Base-by-base conservation (phyloP, 2,329 filamentous ascomycete species). In the Calonectria crousiana region DNA sequence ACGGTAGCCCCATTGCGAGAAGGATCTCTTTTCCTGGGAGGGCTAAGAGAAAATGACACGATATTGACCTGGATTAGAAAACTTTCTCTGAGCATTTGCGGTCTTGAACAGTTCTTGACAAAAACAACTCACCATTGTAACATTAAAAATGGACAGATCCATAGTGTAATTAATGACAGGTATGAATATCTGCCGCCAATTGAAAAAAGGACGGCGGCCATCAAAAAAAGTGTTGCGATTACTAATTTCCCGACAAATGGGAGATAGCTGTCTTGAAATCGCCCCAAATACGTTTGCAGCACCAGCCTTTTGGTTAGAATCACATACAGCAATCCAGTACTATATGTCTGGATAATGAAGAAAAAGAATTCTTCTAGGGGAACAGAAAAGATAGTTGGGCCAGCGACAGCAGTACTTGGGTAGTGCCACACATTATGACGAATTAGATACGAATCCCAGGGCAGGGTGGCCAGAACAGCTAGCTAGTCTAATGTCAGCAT, bases 361-460 rank as follows among this genome's bases (percentile, higher is more conserved):
- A 95, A 95, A 84, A 95, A 95, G 6, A 95, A 84, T 81, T 95
- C 93, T 79, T 95, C 94, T 6, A 89, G 82, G 0, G 94, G 93
- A 23, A 95, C 93, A n/a, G 86, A 85, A 78, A 90, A 90, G 20
- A 94, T 81, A 1, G 87, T 92, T 0, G 88, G 88, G 0, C 93
- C 94, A 44, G 93, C 79, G 38, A 95, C 90, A 26, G 90, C 93
- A 79, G 91, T 86, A 14, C 87, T 84, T 2, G 93, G 93, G 79
- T 95, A 95, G 13, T 91, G 92, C 93, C 94, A 95, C 80, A 95
- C 89, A 56, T 88, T 85, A 69, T 87, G 90, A 76, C 88, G 89
- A 78, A 95, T 93, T 51, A 95, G 88, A 82, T 94, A 94, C 11
- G 93, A 93, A 79, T 95, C 93, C 93, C 93, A 95, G 38, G 94